Evolutionary conservation across 805 yeast species (phyloP), one percentile per base, ranked within the genome.

Genomic region (Zygoascus bituminiphila): DNA sequence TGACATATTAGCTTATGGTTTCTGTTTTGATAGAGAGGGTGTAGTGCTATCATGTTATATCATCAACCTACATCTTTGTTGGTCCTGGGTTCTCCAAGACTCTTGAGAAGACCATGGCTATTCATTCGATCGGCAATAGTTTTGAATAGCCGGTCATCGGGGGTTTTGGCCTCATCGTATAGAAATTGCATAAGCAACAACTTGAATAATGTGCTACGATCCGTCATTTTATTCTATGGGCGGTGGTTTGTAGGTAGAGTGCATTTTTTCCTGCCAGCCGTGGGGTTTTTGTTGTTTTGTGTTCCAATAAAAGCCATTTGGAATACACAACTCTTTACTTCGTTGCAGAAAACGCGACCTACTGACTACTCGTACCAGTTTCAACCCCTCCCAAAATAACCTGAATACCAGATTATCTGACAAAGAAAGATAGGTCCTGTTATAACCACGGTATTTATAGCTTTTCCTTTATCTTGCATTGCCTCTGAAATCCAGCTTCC

Each of bases 181-280:
- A 66, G 61, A 24, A 59, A 49, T 46, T 65, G 70, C 1, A 58
- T 60, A 14, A 65, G 57, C 10, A 65, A 50, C 24, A 65, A 58
- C 45, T 57, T 57, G 55, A 57, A 61, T 22, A 64, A 52, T 6
- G 23, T n/a, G 23, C 29, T 22, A 15, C 42, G 29, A 10, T 15
- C 25, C 22, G 25, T 15, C 42, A 39, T 39, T 3, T 15, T 6
- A 26, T 29, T 12, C 33, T 4, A 29, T 12, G 33, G 9, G n/a
- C 10, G 33, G n/a, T 6, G n/a, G 33, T 15, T 29, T 29, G 33
- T 29, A n/a, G n/a, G n/a, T n/a, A n/a, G n/a, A n/a, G n/a, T n/a
- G n/a, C n/a, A n/a, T n/a, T n/a, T n/a, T n/a, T n/a, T n/a, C n/a
- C n/a, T n/a, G n/a, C n/a, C n/a, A n/a, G n/a, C n/a, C n/a, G n/a